Conservation (phyloP, 768 basidiomycete species). For the Kwoniella sp. region DNA sequence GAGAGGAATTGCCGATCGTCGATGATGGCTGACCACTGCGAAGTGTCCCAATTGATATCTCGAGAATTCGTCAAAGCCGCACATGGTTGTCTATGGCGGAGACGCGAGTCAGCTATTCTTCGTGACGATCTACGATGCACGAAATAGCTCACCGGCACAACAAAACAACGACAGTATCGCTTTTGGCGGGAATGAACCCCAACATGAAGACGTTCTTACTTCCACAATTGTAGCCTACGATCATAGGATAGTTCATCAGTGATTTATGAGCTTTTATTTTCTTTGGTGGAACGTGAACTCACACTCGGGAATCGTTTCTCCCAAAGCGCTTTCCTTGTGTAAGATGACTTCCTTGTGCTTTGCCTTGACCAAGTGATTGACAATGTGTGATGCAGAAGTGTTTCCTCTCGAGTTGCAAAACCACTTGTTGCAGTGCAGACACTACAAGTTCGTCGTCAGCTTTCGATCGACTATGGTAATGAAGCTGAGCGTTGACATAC, state of each 20-base stretch:
- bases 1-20: conserved; percentile 99
- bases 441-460: conserved; percentile 31
- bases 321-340: conserved; percentile 90
- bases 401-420: conserved; percentile 99
- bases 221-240: conserved; percentile 80
- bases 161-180: conserved; percentile 96
- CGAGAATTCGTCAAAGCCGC: conserved; percentile 84
- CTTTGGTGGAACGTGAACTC: too few relatives aligned
- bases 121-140: neutral
- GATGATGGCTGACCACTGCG: conserved; percentile 96
- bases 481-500: conserved; percentile 19
- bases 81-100: conserved; percentile 80
- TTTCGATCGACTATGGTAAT: neutral
- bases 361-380: conserved; percentile 97
- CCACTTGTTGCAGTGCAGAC: conserved; percentile 56
- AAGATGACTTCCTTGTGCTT: conserved; percentile 99
- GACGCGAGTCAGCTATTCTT: neutral
- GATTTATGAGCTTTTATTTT: too few relatives aligned
- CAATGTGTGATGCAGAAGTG: conserved; percentile 97
- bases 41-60: conserved; percentile 98
- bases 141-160: conserved; percentile 82
- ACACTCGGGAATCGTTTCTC: conserved; percentile 97
- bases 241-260: neutral
- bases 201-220: conserved; percentile 99
- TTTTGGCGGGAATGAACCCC: conserved; percentile 98